Percentiles rank a stretch among this genome's conserved stretches.
Conservation (phyloP, 2,329 filamentous ascomycete species). For the Leptographium wingfieldii region DNA sequence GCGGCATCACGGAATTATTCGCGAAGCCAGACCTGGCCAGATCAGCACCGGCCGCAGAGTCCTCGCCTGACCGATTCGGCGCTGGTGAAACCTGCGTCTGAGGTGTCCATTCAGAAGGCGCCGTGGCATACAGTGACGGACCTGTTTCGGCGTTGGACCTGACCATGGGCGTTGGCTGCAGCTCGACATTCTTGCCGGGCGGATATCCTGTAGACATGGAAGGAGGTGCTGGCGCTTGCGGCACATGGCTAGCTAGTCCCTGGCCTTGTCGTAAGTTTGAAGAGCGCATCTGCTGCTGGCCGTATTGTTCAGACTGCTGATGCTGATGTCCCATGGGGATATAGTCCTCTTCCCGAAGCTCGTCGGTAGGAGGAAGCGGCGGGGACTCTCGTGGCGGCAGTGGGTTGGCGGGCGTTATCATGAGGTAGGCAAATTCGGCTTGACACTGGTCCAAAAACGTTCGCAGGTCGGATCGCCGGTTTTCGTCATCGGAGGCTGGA, state of each 20-base stretch:
- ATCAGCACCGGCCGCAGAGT: background rate
- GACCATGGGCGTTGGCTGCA: slow-evolving; percentile 36
- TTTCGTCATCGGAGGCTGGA: slow-evolving; percentile 34
- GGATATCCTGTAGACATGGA: slow-evolving; percentile 16
- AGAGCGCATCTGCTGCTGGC: slow-evolving; percentile 23
- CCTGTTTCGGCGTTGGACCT: slow-evolving; percentile 35
- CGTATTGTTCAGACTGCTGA: slow-evolving; percentile 34
- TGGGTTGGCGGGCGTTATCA: slow-evolving; percentile 55
- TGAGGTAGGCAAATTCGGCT: slow-evolving; percentile 54
- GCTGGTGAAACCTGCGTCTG: background rate
- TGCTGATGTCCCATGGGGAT: slow-evolving; percentile 33
- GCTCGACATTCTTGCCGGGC: slow-evolving; percentile 22
- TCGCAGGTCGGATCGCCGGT: slow-evolving; percentile 41
- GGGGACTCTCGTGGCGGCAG: slow-evolving; percentile 48
- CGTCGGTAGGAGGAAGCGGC: slow-evolving; percentile 44
- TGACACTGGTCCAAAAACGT: slow-evolving; percentile 52
- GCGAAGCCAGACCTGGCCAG: slow-evolving; percentile 4
- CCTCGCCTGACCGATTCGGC: background rate
- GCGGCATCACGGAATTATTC: slow-evolving; percentile 15
- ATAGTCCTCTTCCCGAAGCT: slow-evolving; percentile 43
- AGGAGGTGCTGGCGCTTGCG: slow-evolving; percentile 29
- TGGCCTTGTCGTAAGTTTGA: slow-evolving; percentile 32
- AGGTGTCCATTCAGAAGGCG: slow-evolving; percentile 19
- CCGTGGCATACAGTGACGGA: slow-evolving; percentile 22
- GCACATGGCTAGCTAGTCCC: slow-evolving; percentile 38